Base-by-base conservation (phyloP, 164 flowering plant genomes). In the Magnolia officinalis region DNA sequence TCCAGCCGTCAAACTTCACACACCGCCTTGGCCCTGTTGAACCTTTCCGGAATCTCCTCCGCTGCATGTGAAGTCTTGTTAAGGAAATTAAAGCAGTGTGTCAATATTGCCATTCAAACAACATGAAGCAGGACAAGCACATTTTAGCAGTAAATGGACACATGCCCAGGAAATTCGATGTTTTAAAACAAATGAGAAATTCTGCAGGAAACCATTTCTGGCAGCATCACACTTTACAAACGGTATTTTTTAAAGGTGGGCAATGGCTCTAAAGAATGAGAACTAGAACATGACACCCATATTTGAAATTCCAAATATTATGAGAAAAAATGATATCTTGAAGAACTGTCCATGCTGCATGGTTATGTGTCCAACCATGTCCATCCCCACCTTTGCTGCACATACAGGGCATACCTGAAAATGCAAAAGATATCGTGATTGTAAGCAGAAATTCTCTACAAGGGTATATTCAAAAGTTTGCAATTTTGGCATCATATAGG, bases 401-500 rank as follows among this genome's bases (percentile, higher is more conserved):
- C 98, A 94, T n/a, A 94, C 87, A 2, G 98, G 98, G 78, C 98
- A 94, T 20, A 88, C 89, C 96, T 92, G 89, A 74, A 80, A 71
- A 72, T 2, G 76, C 45, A 75, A 67, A 71, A 31, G 18, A 55
- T 16, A 55, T 37, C 45, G 4, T 37, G 18, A 16, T 7, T 7
- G 61, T 55, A 10, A 55, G 18, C 1, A 16, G 61, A 55, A 26
- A 55, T 10, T 55, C 61, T 55, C 61, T 55, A 55, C 16, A 55
- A 55, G 13, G 18, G 61, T 11, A 55, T 55, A 11, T 2, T 55
- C 2, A 11, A 4, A 55, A 55, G 18, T 55, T 37, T 37, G 45
- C 6, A 55, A 13, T 13, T 55, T 55, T 55, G 16, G 18, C 14
- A 55, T 16, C 61, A 55, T 16, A 55, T 1, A 10, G 2, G 61